Conservation (phyloP, 1,284 basidiomycete species). For the Apiotrichum siamense region DNA sequence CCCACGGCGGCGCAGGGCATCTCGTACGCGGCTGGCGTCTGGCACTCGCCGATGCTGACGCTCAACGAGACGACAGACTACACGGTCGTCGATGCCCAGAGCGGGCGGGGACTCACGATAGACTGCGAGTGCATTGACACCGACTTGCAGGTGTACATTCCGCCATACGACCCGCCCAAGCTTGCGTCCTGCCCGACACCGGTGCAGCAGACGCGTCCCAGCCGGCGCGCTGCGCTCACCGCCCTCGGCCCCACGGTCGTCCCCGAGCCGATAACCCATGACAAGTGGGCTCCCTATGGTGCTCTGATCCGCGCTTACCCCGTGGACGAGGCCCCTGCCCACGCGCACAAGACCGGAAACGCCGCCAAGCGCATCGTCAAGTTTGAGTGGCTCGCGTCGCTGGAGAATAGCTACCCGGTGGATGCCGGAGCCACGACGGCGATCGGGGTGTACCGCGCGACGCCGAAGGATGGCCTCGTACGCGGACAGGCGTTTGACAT, state of each 20-base stretch:
- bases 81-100: conserved; percentile 76
- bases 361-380: too few species aligned
- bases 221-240: too few species aligned
- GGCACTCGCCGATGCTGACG: conserved; percentile 85
- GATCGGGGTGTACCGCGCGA: conserved; percentile 67
- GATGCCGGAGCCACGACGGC: conserved; percentile 52
- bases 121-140: conserved; percentile 19
- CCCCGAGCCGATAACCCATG: conserved; percentile 49
- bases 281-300: conserved; percentile 59
- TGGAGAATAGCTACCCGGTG: conserved; percentile 60
- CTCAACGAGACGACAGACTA: conserved; percentile 71
- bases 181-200: background rate
- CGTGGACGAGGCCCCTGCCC: too few species aligned
- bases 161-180: conserved; percentile 19
- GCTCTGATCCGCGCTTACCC: background rate
- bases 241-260: background rate
- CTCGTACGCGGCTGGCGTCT: conserved; percentile 69
- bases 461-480: conserved; percentile 52
- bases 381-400: too few species aligned
- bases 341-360: conserved; percentile 52
- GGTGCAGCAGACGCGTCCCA: background rate
- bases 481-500: conserved; percentile 53
- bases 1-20: conserved; percentile 75
- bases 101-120: conserved; percentile 52
- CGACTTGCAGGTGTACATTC: too few species aligned